Evolutionary conservation across 768 basidiomycete species (phyloP).

Genomic region (Serpula lacrymans): DNA sequence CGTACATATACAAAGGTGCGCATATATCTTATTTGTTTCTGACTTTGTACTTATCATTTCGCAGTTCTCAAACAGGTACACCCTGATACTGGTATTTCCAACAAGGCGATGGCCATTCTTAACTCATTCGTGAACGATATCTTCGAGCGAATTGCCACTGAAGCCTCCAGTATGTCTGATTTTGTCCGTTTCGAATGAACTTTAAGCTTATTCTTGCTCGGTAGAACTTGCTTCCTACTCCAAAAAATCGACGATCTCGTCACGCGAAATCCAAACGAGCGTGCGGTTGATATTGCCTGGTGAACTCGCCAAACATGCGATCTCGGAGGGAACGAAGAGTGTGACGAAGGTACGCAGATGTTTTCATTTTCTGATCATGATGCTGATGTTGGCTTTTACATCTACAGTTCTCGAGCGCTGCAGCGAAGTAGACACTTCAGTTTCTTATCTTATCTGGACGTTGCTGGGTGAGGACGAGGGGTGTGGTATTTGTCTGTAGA

Average conservation of each 20-base stretch:
- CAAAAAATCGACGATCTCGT: constrained; percentile 98
- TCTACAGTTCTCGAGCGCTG: constrained; percentile 41
- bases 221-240: constrained; percentile 98
- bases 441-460: constrained; percentile 10
- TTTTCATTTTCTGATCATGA: neutral
- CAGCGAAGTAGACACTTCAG: constrained; percentile 35
- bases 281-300: constrained; percentile 95
- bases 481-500: neutral
- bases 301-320: constrained; percentile 97
- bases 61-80: constrained; percentile 95
- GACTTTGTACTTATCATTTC: constrained; percentile 2
- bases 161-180: constrained; percentile 71
- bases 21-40: constrained; percentile 6
- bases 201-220: neutral
- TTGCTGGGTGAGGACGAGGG: neutral
- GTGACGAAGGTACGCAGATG: constrained; percentile 58
- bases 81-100: constrained; percentile 98
- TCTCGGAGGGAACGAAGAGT: constrained; percentile 87
- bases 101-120: constrained; percentile 91
- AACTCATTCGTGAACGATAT: constrained; percentile 95
- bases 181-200: neutral
- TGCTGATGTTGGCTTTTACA: constrained; percentile 9
- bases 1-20: constrained; percentile 92
- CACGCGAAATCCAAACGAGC: constrained; percentile 95
- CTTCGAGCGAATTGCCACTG: constrained; percentile 88